A percentile compares a stretch with the other conserved stretches of the same genome.
phyloP scores from a whole-genome alignment of 352 stramenopile species.

The Blastocystis sp. region DNA sequence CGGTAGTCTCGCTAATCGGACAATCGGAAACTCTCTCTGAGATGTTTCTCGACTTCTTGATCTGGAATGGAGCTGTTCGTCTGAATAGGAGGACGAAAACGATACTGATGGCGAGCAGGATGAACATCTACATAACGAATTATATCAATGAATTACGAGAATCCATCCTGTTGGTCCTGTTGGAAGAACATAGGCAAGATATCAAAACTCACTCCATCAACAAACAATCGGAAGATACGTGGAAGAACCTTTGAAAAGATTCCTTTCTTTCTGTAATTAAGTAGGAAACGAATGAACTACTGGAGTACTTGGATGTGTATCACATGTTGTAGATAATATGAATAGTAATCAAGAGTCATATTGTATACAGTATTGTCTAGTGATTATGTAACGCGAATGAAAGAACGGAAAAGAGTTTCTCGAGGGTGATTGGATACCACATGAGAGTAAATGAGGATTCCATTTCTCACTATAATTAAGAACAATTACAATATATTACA shows the following conservation, averaged over 20 bases:
- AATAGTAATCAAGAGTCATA: slow-evolving; percentile 49
- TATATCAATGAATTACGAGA: no score
- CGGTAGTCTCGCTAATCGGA: not conserved
- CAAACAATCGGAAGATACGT: slow-evolving; percentile 26
- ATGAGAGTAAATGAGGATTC: slow-evolving; percentile 34
- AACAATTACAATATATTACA: not conserved
- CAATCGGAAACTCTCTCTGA: not conserved
- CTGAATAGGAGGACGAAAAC: not conserved
- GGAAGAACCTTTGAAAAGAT: slow-evolving; percentile 30
- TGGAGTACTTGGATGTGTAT: slow-evolving; percentile 64
- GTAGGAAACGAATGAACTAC: not conserved
- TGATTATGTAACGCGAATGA: not conserved
- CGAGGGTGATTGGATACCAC: not conserved
- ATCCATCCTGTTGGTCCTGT: not conserved
- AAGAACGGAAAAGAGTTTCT: slow-evolving; percentile 10
- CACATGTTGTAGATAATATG: slow-evolving; percentile 57
- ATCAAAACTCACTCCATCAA: slow-evolving; percentile 56
- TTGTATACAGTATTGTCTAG: slow-evolving; percentile 13
- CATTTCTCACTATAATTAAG: slow-evolving; percentile 19
- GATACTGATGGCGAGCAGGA: not conserved
- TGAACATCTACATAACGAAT: not conserved
- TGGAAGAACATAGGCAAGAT: slow-evolving; percentile 25
- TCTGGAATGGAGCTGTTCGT: not conserved
- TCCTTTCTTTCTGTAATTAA: slow-evolving; percentile 4
- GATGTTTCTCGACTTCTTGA: not conserved